Conservation (phyloP, 768 basidiomycete species). For the Termitomyces bulborhizus region DNA sequence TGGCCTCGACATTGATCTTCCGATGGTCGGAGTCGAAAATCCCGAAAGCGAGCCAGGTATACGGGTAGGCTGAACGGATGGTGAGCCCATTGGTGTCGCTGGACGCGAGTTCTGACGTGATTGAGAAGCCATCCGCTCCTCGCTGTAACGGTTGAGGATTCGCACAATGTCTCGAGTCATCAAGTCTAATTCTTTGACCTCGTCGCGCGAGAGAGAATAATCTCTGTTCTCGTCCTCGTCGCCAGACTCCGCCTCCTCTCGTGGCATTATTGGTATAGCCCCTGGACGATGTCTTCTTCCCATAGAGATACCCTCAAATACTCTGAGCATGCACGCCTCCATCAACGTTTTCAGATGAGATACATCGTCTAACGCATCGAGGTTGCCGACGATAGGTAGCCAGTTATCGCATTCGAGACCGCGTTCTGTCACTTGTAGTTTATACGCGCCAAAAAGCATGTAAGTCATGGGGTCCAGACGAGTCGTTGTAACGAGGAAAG, state of each 20-base stretch:
- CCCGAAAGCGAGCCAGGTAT: slow-evolving; percentile 43
- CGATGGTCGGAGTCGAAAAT: slow-evolving; percentile 47
- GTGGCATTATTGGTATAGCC: slow-evolving; percentile 28
- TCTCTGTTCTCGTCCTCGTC: slow-evolving; percentile 48
- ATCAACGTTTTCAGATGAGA: slow-evolving; percentile 72
- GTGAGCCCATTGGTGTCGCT: slow-evolving; percentile 57
- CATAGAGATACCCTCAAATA: slow-evolving; percentile 79
- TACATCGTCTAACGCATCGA: slow-evolving; percentile 75
- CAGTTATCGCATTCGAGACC: slow-evolving; percentile 88
- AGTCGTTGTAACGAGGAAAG: slow-evolving; percentile 74
- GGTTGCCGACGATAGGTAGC: slow-evolving; percentile 75
- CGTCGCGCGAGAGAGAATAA: slow-evolving; percentile 54
- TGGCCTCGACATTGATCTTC: slow-evolving; percentile 43
- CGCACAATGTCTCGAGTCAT: slow-evolving; percentile 70
- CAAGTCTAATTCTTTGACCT: slow-evolving; percentile 69
- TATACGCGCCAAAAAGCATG: slow-evolving; percentile 85
- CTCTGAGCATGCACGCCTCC: slow-evolving; percentile 81
- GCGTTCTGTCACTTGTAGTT: slow-evolving; percentile 58
- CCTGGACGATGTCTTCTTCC: slow-evolving; percentile 28
- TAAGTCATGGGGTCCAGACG: slow-evolving; percentile 86
- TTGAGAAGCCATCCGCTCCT: slow-evolving; percentile 52
- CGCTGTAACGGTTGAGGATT: slow-evolving; percentile 65
- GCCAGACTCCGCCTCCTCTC: slow-evolving; percentile 51
- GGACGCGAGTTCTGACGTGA: slow-evolving; percentile 61
- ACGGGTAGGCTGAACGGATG: slow-evolving; percentile 31